Evolutionary conservation across 208 protist species (phyloP).

Genomic region (Acanthamoeba castellanii): DNA sequence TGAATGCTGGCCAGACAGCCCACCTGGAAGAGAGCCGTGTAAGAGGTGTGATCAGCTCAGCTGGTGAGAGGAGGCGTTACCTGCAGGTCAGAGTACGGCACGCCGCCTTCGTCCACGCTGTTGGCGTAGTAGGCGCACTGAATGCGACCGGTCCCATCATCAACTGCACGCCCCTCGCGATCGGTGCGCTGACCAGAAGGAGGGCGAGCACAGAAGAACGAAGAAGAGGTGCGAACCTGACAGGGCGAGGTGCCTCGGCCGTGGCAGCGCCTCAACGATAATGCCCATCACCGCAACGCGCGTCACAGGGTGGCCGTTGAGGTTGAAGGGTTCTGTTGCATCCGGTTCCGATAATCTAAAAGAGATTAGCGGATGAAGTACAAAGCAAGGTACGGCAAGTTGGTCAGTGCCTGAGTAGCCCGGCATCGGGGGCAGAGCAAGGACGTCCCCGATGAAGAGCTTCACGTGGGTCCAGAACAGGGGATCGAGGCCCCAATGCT

Average conservation of each 20-base stretch:
- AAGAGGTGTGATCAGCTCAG: not conserved
- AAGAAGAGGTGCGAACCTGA: not conserved
- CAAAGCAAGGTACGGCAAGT: not conserved
- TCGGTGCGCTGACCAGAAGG: not conserved
- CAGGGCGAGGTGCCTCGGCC: not conserved
- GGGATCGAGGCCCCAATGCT: conserved; percentile 40
- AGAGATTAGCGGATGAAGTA: not conserved
- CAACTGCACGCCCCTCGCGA: not conserved
- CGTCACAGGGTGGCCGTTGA: conserved; percentile 13
- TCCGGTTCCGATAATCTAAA: too few relatives aligned
- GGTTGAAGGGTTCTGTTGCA: not conserved
- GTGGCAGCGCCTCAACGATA: conserved; percentile 10
- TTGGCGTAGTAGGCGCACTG: conserved; percentile 14
- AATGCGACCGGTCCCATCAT: conserved; percentile 28
- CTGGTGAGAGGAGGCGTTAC: not conserved
- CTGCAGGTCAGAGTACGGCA: not conserved
- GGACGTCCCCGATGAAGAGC: conserved; percentile 16
- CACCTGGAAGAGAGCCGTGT: not conserved
- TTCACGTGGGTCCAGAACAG: conserved; percentile 32
- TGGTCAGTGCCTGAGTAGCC: not conserved
- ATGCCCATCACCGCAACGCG: conserved; percentile 17
- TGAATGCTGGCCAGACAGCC: conserved; percentile 24
- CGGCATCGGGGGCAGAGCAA: not conserved
- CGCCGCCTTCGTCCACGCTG: not conserved
- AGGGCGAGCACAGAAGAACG: not conserved